Conservation (phyloP, 257 asterid genomes). For the Mentha longifolia region DNA sequence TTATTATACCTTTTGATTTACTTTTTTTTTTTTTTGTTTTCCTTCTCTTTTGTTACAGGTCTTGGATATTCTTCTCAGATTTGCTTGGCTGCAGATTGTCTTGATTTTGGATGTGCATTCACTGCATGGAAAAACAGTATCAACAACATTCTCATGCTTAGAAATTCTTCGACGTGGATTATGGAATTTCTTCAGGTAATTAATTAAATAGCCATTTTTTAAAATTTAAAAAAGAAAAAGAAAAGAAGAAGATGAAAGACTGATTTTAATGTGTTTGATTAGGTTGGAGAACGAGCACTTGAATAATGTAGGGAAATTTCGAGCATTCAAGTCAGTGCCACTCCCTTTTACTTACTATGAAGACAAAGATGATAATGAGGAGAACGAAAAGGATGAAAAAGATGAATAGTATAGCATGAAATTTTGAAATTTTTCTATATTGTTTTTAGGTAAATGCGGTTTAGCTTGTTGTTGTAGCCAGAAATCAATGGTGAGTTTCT, state of each 20-base stretch:
- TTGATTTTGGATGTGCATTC: slow-evolving; percentile 58
- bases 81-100: slow-evolving; percentile 83
- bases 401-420: slow-evolving; percentile 33
- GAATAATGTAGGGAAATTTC: slow-evolving; percentile 77
- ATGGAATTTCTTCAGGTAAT: slow-evolving; percentile 93
- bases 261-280: background rate
- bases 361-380: slow-evolving; percentile 36
- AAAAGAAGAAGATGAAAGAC: too few relatives aligned
- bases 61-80: slow-evolving; percentile 69
- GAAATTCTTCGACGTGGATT: slow-evolving; percentile 87
- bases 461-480: background rate
- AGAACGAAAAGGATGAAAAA: slow-evolving; percentile 39
- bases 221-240: too few relatives aligned
- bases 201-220: background rate
- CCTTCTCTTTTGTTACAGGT: slow-evolving; percentile 47
- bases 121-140: slow-evolving; percentile 54
- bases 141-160: slow-evolving; percentile 60
- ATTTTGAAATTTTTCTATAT: background rate
- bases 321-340: slow-evolving; percentile 80
- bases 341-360: slow-evolving; percentile 66
- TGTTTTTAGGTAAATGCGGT: background rate
- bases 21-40: background rate
- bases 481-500: background rate
- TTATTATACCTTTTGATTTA: too few relatives aligned
- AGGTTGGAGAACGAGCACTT: slow-evolving; percentile 92